phyloP scores from a whole-genome alignment of 2,329 filamentous ascomycete species.

The Hypoxylon sp. region DNA sequence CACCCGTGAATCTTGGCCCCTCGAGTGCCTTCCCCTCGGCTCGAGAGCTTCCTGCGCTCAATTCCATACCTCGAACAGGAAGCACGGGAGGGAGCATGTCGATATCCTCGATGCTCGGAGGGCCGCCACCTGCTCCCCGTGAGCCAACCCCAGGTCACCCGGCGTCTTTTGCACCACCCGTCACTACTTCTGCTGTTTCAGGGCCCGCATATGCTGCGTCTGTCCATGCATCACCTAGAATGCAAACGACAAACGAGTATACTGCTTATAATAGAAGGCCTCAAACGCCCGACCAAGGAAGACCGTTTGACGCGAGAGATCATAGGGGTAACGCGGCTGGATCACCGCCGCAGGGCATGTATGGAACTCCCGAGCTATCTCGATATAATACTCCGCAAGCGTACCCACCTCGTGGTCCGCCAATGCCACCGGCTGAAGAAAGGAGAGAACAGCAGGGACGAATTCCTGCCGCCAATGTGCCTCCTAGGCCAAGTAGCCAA shows the following conservation, averaged over 20 bases:
- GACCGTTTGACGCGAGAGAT: conserved; percentile 65
- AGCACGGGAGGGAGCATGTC: conserved; percentile 71
- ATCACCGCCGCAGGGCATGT: conserved; percentile 65
- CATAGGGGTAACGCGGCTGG: conserved; percentile 61
- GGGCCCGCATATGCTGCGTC: conserved; percentile 64
- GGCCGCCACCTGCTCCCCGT: conserved; percentile 62
- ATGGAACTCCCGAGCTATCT: conserved; percentile 70
- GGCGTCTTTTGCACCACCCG: conserved; percentile 61
- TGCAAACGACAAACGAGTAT: conserved; percentile 71
- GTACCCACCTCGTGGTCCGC: conserved; percentile 67
- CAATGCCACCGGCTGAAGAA: conserved; percentile 63
- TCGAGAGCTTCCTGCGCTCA: conserved; percentile 57
- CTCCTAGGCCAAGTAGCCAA: conserved; percentile 67
- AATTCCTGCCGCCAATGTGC: conserved; percentile 56
- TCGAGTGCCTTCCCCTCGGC: conserved; percentile 52
- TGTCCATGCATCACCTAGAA: conserved; percentile 69
- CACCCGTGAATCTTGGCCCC: conserved; percentile 52
- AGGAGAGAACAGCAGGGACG: conserved; percentile 57
- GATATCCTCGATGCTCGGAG: conserved; percentile 73
- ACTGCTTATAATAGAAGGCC: conserved; percentile 72
- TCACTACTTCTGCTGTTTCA: conserved; percentile 58
- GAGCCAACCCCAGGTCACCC: conserved; percentile 60
- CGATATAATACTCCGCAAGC: conserved; percentile 73
- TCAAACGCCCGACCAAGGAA: conserved; percentile 79
- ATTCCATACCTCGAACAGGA: conserved; percentile 60